These are phyloP conservation scores for Ploettnerulaceae sp. DNA, from an alignment of 2,329 filamentous ascomycete genomes.

Conservation along the genomic window DNA sequence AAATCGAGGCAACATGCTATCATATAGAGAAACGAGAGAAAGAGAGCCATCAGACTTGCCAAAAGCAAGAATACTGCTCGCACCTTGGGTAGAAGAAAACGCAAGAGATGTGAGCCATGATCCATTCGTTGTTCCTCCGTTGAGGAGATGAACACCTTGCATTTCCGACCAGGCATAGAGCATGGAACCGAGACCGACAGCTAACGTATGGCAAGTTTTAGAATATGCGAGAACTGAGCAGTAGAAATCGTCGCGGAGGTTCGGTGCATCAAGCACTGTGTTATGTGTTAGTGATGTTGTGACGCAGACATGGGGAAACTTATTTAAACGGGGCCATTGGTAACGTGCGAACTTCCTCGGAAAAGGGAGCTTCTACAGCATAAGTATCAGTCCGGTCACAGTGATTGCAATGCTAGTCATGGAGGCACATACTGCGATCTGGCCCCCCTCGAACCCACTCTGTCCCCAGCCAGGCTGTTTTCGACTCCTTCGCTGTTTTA, in stretches of 20 bases:
- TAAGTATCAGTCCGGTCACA: slow-evolving; percentile 18
- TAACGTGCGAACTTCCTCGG: slow-evolving; percentile 42
- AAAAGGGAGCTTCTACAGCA: slow-evolving; percentile 26
- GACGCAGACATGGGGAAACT: background rate
- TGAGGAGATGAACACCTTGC: slow-evolving; percentile 56
- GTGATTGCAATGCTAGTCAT: background rate
- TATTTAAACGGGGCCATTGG: slow-evolving; percentile 69
- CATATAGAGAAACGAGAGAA: slow-evolving; percentile 71
- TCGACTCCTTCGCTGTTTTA: slow-evolving; percentile 15
- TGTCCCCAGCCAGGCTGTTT: slow-evolving; percentile 35
- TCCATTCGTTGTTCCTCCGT: slow-evolving; percentile 43
- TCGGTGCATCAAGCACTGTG: slow-evolving; percentile 81
- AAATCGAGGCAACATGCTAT: slow-evolving; percentile 64
- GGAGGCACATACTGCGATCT: slow-evolving; percentile 22
- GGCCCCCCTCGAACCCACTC: slow-evolving; percentile 27
- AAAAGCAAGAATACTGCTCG: slow-evolving; percentile 76
- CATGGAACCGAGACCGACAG: slow-evolving; percentile 72
- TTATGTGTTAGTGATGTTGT: slow-evolving; percentile 32
- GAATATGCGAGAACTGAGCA: slow-evolving; percentile 89
- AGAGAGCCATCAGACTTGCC: slow-evolving; percentile 75
- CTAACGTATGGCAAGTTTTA: slow-evolving; percentile 65
- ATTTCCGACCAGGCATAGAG: slow-evolving; percentile 88
- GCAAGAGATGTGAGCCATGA: slow-evolving; percentile 75
- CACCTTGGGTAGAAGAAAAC: slow-evolving; percentile 77
- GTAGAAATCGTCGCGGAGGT: slow-evolving; percentile 92